phyloP scores from a whole-genome alignment of 352 stramenopile species.

The Pythium myriotylum region DNA sequence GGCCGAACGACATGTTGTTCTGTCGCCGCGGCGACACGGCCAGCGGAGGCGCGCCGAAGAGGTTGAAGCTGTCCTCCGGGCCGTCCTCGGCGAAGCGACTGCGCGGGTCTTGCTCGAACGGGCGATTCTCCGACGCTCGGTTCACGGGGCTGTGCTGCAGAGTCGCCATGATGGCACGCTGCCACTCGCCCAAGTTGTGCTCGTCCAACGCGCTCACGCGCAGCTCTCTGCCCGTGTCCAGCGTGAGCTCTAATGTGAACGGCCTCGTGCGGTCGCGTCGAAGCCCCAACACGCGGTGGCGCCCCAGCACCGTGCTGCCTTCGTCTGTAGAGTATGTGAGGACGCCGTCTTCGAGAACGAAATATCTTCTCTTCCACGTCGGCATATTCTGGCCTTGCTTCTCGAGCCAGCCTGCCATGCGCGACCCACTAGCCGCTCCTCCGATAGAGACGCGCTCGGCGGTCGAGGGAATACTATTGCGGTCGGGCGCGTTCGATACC shows the following conservation, averaged over 20 bases:
- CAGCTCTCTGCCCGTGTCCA: constrained; percentile 70
- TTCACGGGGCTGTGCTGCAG: constrained; percentile 29
- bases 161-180: constrained; percentile 52
- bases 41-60: constrained; percentile 12
- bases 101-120: neutral
- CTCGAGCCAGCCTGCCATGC: constrained; percentile 58
- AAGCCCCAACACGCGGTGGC: constrained; percentile 56
- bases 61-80: constrained; percentile 10
- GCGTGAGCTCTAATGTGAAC: constrained; percentile 62
- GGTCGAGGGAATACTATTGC: neutral
- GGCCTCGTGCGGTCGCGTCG: constrained; percentile 57
- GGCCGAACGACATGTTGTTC: constrained; percentile 52
- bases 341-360: constrained; percentile 60
- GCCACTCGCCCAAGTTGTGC: constrained; percentile 72
- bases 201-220: constrained; percentile 64
- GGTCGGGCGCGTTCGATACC: too few species aligned
- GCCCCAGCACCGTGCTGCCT: constrained; percentile 44
- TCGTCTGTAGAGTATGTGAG: constrained; percentile 71
- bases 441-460: neutral
- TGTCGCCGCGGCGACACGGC: constrained; percentile 24
- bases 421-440: neutral
- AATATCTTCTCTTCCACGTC: constrained; percentile 79
- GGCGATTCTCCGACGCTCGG: neutral
- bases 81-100: neutral
- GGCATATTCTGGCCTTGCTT: constrained; percentile 69